A percentile compares a stretch with the other conserved stretches of the same genome.
Evolutionary conservation across 2,329 filamentous ascomycete genomes (phyloP).

Genomic region (Penicillium sp.): DNA sequence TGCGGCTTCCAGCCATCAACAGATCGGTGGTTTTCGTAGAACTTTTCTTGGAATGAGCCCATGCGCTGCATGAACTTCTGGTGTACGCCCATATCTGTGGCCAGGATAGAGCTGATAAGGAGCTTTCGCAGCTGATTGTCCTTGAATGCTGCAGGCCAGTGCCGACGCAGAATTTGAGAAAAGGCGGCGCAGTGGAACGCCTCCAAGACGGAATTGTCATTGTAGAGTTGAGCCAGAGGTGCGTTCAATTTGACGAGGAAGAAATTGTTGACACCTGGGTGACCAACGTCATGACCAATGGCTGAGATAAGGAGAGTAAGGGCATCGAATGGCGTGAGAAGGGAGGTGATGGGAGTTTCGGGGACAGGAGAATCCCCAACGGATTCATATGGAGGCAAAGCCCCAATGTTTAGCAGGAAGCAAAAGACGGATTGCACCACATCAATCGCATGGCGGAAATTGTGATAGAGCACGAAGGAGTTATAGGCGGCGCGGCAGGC

Average conservation of each 20-base stretch:
- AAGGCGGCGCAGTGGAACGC: constrained; percentile 97
- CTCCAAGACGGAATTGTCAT: constrained; percentile 93
- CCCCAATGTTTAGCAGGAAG: constrained; percentile 79
- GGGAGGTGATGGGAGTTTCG: constrained; percentile 66
- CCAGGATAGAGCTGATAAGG: constrained; percentile 96
- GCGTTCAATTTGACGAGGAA: constrained; percentile 91
- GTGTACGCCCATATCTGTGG: constrained; percentile 96
- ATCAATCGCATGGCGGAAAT: constrained; percentile 95
- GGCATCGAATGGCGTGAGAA: constrained; percentile 84
- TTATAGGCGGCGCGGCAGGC: constrained; percentile 95
- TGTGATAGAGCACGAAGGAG: constrained; percentile 93
- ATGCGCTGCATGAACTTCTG: constrained; percentile 95
- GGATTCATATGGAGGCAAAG: constrained; percentile 66
- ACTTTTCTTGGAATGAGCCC: constrained; percentile 74
- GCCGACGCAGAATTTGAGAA: constrained; percentile 86
- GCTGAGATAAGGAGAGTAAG: constrained; percentile 88
- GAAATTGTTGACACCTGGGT: constrained; percentile 96
- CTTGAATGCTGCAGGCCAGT: constrained; percentile 83
- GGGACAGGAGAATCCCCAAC: constrained; percentile 33
- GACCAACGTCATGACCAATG: constrained; percentile 97
- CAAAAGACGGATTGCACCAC: constrained; percentile 91
- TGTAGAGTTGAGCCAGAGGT: constrained; percentile 91
- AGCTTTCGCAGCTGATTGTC: constrained; percentile 78
- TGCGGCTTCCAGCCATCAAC: constrained; percentile 76
- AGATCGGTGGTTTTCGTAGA: constrained; percentile 63